Conservation (phyloP, 1,139 yeast species). For the Protomyces inundatus region DNA sequence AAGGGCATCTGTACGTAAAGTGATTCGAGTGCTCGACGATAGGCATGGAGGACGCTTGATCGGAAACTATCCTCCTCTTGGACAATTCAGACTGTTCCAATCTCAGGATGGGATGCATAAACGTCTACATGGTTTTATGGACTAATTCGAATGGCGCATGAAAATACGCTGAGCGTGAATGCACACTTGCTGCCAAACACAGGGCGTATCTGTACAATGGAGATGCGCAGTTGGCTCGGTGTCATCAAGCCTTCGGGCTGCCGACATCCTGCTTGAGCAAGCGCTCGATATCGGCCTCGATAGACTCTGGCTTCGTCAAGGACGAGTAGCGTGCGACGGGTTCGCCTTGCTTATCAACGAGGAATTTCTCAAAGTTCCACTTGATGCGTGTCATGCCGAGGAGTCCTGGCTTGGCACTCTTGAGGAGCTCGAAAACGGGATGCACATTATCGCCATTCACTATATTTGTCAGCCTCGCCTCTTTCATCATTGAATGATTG, state of each 20-base stretch:
- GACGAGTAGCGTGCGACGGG: constrained; percentile 70
- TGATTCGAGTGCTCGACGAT: too few species aligned
- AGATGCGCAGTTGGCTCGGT: too few species aligned
- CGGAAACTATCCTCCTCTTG: too few species aligned
- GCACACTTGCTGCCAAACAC: too few species aligned
- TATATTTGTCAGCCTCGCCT: background rate
- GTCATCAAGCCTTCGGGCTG: background rate
- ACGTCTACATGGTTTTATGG: too few species aligned
- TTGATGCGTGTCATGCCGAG: constrained; percentile 21
- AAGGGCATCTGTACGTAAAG: too few species aligned
- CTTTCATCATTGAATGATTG: background rate
- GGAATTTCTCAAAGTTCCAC: constrained; percentile 42
- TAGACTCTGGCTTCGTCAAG: constrained; percentile 53
- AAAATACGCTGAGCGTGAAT: too few species aligned
- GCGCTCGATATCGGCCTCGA: constrained; percentile 27
- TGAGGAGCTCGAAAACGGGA: constrained; percentile 74
- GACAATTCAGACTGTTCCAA: too few species aligned
- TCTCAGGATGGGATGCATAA: too few species aligned
- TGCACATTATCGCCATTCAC: constrained; percentile 82
- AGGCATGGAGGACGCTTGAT: too few species aligned
- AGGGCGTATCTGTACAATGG: too few species aligned
- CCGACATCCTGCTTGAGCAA: constrained; percentile 9
- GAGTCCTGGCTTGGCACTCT: constrained; percentile 45
- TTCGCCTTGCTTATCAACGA: constrained; percentile 64
- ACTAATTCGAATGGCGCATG: too few species aligned